These are phyloP conservation scores for Hypoxylon cercidicola DNA, from an alignment of 495 filamentous ascomycete genomes.

Conservation along the genomic window DNA sequence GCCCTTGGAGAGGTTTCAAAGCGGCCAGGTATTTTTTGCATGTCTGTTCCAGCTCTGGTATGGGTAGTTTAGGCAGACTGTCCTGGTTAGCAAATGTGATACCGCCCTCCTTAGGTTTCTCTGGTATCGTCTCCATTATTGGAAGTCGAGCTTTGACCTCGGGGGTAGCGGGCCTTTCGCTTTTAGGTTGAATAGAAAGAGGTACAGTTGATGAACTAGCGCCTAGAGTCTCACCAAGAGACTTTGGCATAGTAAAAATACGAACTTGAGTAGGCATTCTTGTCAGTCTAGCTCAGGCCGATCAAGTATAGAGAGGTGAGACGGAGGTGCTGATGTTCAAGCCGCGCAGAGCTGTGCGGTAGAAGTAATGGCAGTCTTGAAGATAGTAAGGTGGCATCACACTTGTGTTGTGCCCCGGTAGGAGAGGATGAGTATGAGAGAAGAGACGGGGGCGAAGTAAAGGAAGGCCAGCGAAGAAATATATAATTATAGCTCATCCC, in stretches of 20 bases:
- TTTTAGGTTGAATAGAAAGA: constrained; percentile 45
- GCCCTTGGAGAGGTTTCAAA: constrained; percentile 82
- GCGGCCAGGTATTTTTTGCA: constrained; percentile 82
- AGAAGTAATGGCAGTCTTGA: constrained; percentile 93
- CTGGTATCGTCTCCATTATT: constrained; percentile 51
- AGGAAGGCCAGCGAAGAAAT: constrained; percentile 17
- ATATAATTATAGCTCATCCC: constrained; percentile 39
- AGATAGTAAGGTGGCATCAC: constrained; percentile 83
- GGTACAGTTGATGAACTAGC: constrained; percentile 46
- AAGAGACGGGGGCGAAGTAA: neutral
- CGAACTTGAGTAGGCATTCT: constrained; percentile 64
- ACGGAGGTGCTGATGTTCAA: constrained; percentile 80
- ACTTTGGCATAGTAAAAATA: constrained; percentile 73
- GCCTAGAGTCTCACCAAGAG: constrained; percentile 73
- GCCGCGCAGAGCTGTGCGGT: constrained; percentile 84
- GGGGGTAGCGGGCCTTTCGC: constrained; percentile 43
- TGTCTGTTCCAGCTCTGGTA: constrained; percentile 87
- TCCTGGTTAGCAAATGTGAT: constrained; percentile 93
- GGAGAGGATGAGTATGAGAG: constrained; percentile 3
- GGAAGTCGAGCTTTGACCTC: constrained; percentile 41
- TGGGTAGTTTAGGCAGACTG: constrained; percentile 88
- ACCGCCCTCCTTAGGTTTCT: constrained; percentile 63
- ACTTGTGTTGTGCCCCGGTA: constrained; percentile 45
- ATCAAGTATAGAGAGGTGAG: constrained; percentile 77
- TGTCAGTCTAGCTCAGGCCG: constrained; percentile 48